Percentiles rank a stretch among this genome's conserved stretches.
phyloP scores from a whole-genome alignment of 768 basidiomycete genomes.

The Gyrodon lividus region DNA sequence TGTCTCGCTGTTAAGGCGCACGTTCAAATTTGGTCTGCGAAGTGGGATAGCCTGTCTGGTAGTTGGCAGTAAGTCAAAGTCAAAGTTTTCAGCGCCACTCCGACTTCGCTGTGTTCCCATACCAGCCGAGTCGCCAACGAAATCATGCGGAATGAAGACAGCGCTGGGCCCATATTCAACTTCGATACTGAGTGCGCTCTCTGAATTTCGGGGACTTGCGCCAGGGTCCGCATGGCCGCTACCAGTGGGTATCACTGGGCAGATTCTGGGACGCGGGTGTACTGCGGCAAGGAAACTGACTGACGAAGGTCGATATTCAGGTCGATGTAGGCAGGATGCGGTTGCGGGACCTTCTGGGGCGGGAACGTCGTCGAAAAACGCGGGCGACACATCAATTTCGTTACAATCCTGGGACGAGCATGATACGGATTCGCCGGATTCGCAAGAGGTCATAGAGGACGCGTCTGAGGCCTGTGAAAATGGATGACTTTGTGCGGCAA shows the following conservation, averaged over 20 bases:
- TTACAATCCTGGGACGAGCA: slow-evolving; percentile 14
- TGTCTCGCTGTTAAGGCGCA: not conserved
- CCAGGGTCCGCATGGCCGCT: not conserved
- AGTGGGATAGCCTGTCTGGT: not conserved
- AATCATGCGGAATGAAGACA: slow-evolving; percentile 26
- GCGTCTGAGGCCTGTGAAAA: slow-evolving; percentile 7
- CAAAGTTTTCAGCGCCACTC: slow-evolving; percentile 17
- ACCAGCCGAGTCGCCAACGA: slow-evolving; percentile 6
- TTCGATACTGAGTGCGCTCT: not conserved
- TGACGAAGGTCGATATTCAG: slow-evolving; percentile 25
- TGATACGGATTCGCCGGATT: slow-evolving; percentile 18
- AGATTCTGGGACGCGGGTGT: slow-evolving; percentile 11
- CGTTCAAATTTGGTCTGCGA: not conserved
- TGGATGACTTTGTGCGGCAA: slow-evolving; percentile 1
- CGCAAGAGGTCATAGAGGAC: slow-evolving; percentile 10
- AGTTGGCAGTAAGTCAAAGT: slow-evolving; percentile 28
- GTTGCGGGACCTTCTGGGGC: slow-evolving; percentile 46
- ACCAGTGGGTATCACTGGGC: not conserved
- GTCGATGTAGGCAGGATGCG: slow-evolving; percentile 35
- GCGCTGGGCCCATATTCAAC: slow-evolving; percentile 28
- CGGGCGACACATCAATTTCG: slow-evolving; percentile 42
- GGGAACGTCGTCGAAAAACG: slow-evolving; percentile 43
- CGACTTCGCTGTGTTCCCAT: slow-evolving; percentile 15
- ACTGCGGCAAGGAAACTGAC: slow-evolving; percentile 18
- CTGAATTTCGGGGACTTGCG: slow-evolving; percentile 1